phyloP scores from a whole-genome alignment of 1,284 basidiomycete genomes.

The Hypsizygus ulmarius region DNA sequence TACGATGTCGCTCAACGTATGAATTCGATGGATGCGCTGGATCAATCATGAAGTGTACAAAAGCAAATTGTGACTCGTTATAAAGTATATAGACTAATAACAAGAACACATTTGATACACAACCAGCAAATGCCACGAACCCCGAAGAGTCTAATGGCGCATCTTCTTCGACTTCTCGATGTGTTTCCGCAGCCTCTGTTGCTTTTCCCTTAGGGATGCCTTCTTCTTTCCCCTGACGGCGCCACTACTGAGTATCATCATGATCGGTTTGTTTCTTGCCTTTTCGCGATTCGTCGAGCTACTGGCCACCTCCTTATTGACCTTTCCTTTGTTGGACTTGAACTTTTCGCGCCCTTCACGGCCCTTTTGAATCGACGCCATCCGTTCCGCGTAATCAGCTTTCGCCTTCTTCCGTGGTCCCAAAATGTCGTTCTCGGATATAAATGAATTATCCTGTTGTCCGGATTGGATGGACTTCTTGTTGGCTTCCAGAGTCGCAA shows the following conservation, averaged over 20 bases:
- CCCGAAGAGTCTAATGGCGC: conserved; percentile 30
- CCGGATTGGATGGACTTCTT: conserved; percentile 49
- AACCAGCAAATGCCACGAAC: not conserved
- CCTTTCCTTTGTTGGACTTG: conserved; percentile 86
- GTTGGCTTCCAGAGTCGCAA: conserved; percentile 71
- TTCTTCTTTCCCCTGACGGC: conserved; percentile 86
- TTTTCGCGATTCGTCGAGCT: conserved; percentile 90
- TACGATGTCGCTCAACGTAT: conserved; percentile 50
- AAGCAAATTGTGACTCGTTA: too few species aligned
- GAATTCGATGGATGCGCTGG: too few species aligned
- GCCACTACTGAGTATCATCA: conserved; percentile 84
- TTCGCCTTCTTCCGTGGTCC: conserved; percentile 95
- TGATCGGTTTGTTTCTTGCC: conserved; percentile 87
- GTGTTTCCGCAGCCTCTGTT: conserved; percentile 71
- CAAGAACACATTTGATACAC: too few species aligned
- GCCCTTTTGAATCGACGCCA: conserved; percentile 90
- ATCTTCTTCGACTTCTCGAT: conserved; percentile 69
- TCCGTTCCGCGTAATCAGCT: conserved; percentile 91
- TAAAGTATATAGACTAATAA: too few species aligned
- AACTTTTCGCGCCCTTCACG: conserved; percentile 96
- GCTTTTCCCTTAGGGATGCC: conserved; percentile 83
- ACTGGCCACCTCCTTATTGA: conserved; percentile 76
- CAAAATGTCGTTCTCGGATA: conserved; percentile 91
- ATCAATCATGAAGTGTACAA: too few species aligned
- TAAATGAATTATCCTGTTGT: conserved; percentile 60